Evolutionary conservation across 2,329 filamentous ascomycete genomes (phyloP).

Genomic region (Clarireedia hainanense): DNA sequence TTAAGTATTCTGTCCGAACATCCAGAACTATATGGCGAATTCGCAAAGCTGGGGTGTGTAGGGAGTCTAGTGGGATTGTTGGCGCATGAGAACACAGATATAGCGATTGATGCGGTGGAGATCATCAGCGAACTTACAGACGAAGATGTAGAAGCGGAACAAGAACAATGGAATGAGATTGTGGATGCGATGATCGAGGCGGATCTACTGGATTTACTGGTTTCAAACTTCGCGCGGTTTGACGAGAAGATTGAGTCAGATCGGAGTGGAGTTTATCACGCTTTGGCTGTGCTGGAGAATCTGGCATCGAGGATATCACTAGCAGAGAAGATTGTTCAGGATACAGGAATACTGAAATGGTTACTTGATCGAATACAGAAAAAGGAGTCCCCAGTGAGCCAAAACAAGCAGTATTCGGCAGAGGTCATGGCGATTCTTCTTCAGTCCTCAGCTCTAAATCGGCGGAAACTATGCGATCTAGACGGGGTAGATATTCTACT

Average conservation of each 20-base stretch:
- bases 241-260: slow-evolving; percentile 72
- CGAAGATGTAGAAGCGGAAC: slow-evolving; percentile 77
- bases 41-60: slow-evolving; percentile 66
- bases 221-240: slow-evolving; percentile 71
- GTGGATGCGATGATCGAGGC: slow-evolving; percentile 60
- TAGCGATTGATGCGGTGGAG: slow-evolving; percentile 85
- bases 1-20: slow-evolving; percentile 85
- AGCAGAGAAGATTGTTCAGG: slow-evolving; percentile 63
- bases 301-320: slow-evolving; percentile 63
- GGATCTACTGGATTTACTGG: slow-evolving; percentile 65
- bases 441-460: slow-evolving; percentile 63
- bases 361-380: slow-evolving; percentile 65
- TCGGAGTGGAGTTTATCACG: slow-evolving; percentile 78
- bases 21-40: slow-evolving; percentile 72
- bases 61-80: slow-evolving; percentile 71
- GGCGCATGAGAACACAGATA: slow-evolving; percentile 94
- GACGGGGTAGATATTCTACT: slow-evolving; percentile 75
- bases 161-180: slow-evolving; percentile 72
- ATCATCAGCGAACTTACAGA: slow-evolving; percentile 87
- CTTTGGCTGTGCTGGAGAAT: slow-evolving; percentile 76
- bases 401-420: slow-evolving; percentile 93
- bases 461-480: slow-evolving; percentile 51
- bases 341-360: slow-evolving; percentile 66
- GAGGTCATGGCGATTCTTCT: slow-evolving; percentile 86
- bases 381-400: slow-evolving; percentile 60